phyloP scores from a whole-genome alignment of 345 rosid genomes.

The Eucalyptus erythrocorys region DNA sequence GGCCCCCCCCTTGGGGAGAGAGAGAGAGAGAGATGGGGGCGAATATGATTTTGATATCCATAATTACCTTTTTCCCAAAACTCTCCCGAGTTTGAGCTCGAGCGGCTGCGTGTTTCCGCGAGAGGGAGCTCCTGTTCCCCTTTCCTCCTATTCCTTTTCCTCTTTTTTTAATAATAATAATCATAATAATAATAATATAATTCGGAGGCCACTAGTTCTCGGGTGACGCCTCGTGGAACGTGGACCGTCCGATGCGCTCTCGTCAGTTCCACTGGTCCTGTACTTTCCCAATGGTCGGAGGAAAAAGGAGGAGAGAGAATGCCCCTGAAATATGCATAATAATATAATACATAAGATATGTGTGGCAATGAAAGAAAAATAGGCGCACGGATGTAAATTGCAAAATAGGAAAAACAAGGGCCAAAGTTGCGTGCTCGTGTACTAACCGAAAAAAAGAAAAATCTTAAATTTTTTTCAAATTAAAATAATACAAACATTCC shows the following conservation, averaged over 20 bases:
- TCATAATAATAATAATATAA: no score
- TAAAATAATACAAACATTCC: background rate
- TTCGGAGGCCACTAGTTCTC: background rate
- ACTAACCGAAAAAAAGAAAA: background rate
- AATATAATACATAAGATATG: no score
- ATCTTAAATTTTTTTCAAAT: background rate
- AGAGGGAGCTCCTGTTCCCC: background rate
- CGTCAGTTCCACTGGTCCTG: background rate
- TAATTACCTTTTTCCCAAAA: background rate
- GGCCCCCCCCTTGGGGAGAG: background rate
- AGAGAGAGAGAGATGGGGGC: background rate
- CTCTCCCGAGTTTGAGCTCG: slow-evolving; percentile 71
- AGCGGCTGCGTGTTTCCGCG: slow-evolving; percentile 76
- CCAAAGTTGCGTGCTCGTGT: background rate
- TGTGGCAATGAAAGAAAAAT: background rate
- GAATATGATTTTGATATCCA: background rate
- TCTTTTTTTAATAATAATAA: no score
- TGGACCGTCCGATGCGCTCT: background rate
- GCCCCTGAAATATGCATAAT: background rate
- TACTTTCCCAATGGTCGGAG: background rate
- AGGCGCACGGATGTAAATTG: background rate
- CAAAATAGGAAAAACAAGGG: background rate
- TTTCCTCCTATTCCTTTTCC: background rate
- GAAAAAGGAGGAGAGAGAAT: background rate
- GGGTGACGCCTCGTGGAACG: background rate